These are phyloP conservation scores for Ogataea ramenticola DNA, from an alignment of 805 yeast species.

Conservation along the genomic window DNA sequence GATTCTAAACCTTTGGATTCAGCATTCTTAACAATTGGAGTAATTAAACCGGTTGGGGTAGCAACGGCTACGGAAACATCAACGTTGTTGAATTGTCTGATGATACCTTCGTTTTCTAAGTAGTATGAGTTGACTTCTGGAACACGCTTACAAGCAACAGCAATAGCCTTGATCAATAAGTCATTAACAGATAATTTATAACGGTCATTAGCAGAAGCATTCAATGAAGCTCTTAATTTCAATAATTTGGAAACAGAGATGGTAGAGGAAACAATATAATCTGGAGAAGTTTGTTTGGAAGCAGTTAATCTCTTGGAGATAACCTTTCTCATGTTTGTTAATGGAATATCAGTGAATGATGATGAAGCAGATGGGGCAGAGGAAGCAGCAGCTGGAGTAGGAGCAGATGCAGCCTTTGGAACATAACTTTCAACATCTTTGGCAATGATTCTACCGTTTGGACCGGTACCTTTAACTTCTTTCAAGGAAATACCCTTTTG, in stretches of 20 bases:
- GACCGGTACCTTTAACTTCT: constrained; percentile 87
- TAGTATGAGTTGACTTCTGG: constrained; percentile 94
- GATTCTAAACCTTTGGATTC: constrained; percentile 77
- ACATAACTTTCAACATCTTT: constrained; percentile 77
- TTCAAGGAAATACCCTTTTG: constrained; percentile 87
- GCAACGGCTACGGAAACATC: constrained; percentile 99
- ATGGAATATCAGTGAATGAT: constrained; percentile 72
- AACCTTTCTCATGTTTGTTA: constrained; percentile 88
- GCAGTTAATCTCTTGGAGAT: constrained; percentile 83
- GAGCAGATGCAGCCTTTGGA: constrained; percentile 27
- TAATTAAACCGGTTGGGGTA: constrained; percentile 93
- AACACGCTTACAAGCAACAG: constrained; percentile 81
- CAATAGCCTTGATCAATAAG: constrained; percentile 87
- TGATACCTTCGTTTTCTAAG: constrained; percentile 82
- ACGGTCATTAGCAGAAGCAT: constrained; percentile 76
- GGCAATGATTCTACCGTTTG: constrained; percentile 88
- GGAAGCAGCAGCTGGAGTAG: constrained; percentile 34
- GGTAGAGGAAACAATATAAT: constrained; percentile 84
- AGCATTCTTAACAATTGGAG: constrained; percentile 91
- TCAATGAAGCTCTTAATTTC: constrained; percentile 86
- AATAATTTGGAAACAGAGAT: constrained; percentile 84
- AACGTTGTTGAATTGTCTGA: constrained; percentile 85
- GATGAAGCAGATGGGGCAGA: constrained; percentile 37
- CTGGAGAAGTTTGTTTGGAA: constrained; percentile 83
- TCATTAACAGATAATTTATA: constrained; percentile 93